Evolutionary conservation across 2,329 filamentous ascomycete genomes (phyloP), one percentile per base, ranked within the genome.

Genomic region (Blastomyces emzantsi): DNA sequence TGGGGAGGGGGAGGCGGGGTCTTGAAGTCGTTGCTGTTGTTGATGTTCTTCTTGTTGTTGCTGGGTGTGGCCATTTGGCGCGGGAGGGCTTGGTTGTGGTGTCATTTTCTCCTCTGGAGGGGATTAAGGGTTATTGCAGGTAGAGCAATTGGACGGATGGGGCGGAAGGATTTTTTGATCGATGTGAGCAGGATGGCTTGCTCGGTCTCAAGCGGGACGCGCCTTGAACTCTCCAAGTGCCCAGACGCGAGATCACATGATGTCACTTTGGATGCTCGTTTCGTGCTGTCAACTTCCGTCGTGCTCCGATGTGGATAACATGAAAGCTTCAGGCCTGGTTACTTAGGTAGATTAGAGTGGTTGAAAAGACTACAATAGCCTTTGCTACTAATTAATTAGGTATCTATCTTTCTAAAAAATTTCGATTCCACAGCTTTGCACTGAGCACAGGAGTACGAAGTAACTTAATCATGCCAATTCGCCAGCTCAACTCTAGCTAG

Each of bases 1-100:
- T 13, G 83, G 83, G 41, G 83, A 84, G 2, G 81, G 80, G 15
- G 76, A 83, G 69, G 68, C 63, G 15, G 62, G 67, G 66, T 63
- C 61, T 36, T 56, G 5, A 81, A 80, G 15, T n/a, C n/a, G 75
- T 82, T 68, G 64, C 64, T 61, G 45, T 67, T 66, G 61, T 60
- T 62, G 56, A 30, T 30, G 28, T 30, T 30, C 28, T 64, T 66
- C 28, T 61, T 66, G 25, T 61, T 60, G 56, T 55, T 67, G 54
- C 8, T 41, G 54, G 54, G 30, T 25, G n/a, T 41, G 54, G 33
- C 33, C 22, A 8, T 25, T 25, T 51, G 47, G 47, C 22, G 47
- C 47, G 8, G 47, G 22, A 51, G 47, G 22, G 22, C 7, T 51
- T 51, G 6, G 11, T 41, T 8, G 19, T 25, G 54, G 13, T 57